Evolutionary conservation across 768 basidiomycete species (phyloP).

Genomic region (Sistotremastrum suecicum): DNA sequence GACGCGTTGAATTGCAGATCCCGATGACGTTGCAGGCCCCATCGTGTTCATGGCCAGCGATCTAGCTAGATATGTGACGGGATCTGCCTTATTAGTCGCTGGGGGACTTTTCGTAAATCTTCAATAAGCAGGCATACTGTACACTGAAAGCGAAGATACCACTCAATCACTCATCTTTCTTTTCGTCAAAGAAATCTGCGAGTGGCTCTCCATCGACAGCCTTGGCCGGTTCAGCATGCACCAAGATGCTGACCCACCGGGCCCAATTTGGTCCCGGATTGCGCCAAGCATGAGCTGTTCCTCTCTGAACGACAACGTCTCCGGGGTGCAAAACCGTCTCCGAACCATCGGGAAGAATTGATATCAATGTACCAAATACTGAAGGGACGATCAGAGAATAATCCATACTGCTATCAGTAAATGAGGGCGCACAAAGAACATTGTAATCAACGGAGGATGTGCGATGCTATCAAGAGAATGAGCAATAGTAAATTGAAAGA

Average conservation of each 20-base stretch:
- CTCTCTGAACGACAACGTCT: conserved; percentile 41
- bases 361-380: conserved; percentile 42
- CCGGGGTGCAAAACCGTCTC: conserved; percentile 40
- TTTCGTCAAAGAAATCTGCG: conserved; percentile 9
- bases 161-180: background rate
- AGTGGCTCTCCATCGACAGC: conserved; percentile 30
- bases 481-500: background rate
- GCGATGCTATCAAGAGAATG: conserved; percentile 25
- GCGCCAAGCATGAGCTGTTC: conserved; percentile 47
- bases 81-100: conserved; percentile 51
- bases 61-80: conserved; percentile 56
- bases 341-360: conserved; percentile 42
- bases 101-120: conserved; percentile 66
- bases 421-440: conserved; percentile 27
- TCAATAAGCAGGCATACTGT: conserved; percentile 24
- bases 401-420: too few species aligned
- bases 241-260: conserved; percentile 36
- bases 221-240: conserved; percentile 37
- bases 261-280: conserved; percentile 39
- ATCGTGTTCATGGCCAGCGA: conserved; percentile 63
- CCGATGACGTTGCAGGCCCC: conserved; percentile 62
- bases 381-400: background rate
- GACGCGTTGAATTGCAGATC: conserved; percentile 20
- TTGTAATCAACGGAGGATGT: conserved; percentile 51
- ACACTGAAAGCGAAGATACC: too few species aligned